phyloP scores from a whole-genome alignment of 2,329 filamentous ascomycete species.

The Penicillium sp. region DNA sequence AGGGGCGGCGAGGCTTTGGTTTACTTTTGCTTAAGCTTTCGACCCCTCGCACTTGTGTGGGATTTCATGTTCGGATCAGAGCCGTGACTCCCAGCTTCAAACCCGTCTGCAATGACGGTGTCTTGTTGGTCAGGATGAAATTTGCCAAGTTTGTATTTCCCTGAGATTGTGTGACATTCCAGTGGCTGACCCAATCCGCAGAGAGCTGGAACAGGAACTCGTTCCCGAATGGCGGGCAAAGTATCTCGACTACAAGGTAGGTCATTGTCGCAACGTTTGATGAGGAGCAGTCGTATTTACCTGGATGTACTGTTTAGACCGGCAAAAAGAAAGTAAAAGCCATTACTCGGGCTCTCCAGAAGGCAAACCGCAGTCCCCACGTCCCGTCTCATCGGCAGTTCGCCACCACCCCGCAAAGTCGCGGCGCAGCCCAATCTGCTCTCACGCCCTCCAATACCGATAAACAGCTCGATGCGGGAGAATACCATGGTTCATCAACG shows the following conservation, averaged over 20 bases:
- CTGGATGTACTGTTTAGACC: constrained; percentile 37
- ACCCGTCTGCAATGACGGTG: constrained; percentile 18
- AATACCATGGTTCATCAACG: constrained; percentile 13
- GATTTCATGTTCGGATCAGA: not conserved
- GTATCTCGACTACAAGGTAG: constrained; percentile 88
- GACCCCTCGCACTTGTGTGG: constrained; percentile 4
- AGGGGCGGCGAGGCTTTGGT: not conserved
- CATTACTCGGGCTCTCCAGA: constrained; percentile 67
- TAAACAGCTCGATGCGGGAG: constrained; percentile 18
- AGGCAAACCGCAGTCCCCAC: constrained; percentile 48
- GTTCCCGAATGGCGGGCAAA: constrained; percentile 94
- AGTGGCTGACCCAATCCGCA: constrained; percentile 31
- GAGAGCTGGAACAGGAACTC: constrained; percentile 78
- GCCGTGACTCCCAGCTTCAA: not conserved
- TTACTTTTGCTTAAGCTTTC: not conserved
- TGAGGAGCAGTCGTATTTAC: constrained; percentile 5
- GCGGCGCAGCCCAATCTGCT: constrained; percentile 9
- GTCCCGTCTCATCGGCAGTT: constrained; percentile 45
- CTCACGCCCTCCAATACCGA: constrained; percentile 20
- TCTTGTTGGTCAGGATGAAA: constrained; percentile 49
- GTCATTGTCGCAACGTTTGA: constrained; percentile 7
- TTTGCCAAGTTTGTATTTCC: constrained; percentile 54
- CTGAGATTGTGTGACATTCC: constrained; percentile 9
- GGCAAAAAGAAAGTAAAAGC: constrained; percentile 94
- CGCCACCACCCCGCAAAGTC: constrained; percentile 15